Base-by-base conservation (phyloP, 345 rosid genomes). In the Hypericum androsaemum region DNA sequence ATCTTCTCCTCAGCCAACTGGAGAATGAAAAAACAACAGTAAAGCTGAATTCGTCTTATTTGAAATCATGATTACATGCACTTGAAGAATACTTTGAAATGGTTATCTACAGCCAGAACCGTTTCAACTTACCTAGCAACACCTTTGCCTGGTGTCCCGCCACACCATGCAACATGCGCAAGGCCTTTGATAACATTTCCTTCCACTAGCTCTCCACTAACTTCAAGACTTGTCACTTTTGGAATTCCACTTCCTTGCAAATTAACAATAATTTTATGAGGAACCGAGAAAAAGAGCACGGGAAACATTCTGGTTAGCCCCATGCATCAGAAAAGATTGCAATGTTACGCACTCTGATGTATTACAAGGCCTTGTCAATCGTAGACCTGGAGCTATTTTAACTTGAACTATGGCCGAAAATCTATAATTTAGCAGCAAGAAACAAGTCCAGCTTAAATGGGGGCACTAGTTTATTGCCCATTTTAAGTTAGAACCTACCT, bases 111-210 rank as follows among this genome's bases (percentile, higher is more conserved):
- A 22, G 32, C 32, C 32, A 22, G 32, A 22, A 22, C 4, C 4
- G 32, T 22, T 22, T 16, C 45, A 54, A 39, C 62, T 57, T 52
- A 87, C 98, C 98, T 90, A 35, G 92, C 77, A 71, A 90, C 95
- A 51, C 98, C 81, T 65, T 82, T 90, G 56, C 95, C 96, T 0
- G 96, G 96, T 61, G 81, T 84, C 61, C 95, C 98, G 58, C 98
- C 98, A 54, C 96, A 84, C 98, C 98, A 90, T 64, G 98, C 96
- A 64, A 90, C 82, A 68, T 76, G 74, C 61, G 88, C 89, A 48
- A 72, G 66, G 41, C 96, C 96, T 64, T 67, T 80, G 59, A 90
- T 54, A 47, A 65, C 46, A 62, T 78, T 80, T 58, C 96, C 98
- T 70, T 90, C 98, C 39, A 87, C 78, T 53, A 90, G 75, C 61